Evolutionary conservation across 805 yeast species (phyloP).

Genomic region (Yamadazyma ubonensis): DNA sequence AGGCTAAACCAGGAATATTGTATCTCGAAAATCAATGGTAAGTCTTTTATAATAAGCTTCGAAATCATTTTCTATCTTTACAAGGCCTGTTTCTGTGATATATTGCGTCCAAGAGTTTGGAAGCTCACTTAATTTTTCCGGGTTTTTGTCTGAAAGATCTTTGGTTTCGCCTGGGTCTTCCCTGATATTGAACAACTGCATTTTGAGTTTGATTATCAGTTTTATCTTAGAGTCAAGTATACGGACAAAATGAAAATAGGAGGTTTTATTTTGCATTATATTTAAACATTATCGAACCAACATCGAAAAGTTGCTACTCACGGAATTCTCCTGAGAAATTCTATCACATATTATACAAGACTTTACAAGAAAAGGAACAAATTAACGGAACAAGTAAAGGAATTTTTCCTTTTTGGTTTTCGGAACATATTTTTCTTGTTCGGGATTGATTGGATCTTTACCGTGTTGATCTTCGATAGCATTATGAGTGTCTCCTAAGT

Average conservation of each 20-base stretch:
- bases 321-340: too few relatives aligned
- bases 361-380: too few relatives aligned
- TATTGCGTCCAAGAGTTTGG: slow-evolving; percentile 50
- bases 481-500: slow-evolving; percentile 37
- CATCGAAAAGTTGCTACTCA: too few relatives aligned
- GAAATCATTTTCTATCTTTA: slow-evolving; percentile 15
- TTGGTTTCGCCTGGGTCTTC: slow-evolving; percentile 52
- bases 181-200: slow-evolving; percentile 42
- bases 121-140: slow-evolving; percentile 40
- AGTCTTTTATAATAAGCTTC: background rate
- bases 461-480: slow-evolving; percentile 28
- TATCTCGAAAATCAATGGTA: too few relatives aligned
- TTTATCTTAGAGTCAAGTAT: too few relatives aligned
- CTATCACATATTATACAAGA: too few relatives aligned
- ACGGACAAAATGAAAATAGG: too few relatives aligned
- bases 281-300: too few relatives aligned
- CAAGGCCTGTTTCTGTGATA: slow-evolving; percentile 51
- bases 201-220: too few relatives aligned
- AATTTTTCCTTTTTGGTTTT: slow-evolving; percentile 6
- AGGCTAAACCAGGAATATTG: too few relatives aligned
- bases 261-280: too few relatives aligned
- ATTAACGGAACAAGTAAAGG: slow-evolving; percentile 4
- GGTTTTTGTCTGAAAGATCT: slow-evolving; percentile 40
- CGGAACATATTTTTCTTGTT: slow-evolving; percentile 6
- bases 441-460: slow-evolving; percentile 13